Base-by-base conservation (phyloP, 2,329 filamentous ascomycete species). In the Arthrobotrys entomopaga region DNA sequence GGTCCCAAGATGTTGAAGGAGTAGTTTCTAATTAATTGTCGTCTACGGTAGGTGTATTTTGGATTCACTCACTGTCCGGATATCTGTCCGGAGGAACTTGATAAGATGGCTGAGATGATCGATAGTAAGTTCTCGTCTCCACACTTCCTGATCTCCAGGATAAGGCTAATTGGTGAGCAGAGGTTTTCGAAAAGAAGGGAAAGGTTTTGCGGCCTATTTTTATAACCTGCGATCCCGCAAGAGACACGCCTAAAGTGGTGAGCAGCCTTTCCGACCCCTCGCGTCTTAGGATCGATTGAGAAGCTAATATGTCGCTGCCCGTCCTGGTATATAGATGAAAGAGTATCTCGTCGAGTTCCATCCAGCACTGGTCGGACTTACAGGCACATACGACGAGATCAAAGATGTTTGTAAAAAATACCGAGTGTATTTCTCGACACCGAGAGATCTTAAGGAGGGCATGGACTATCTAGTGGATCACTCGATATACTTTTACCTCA, bases 401-500 rank as follows among this genome's bases (percentile, higher is more conserved):
- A 97, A 97, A 85, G 86, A 90, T 77, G 89, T 96, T 66, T 99
- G 95, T 86, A 98, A 97, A 85, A 90, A 90, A 77, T 99, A 98
- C 82, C 87, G 95, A 19, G 95, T 99, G 64, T 99, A 99, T 84
- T 99, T 99, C 80, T 95, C 91, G 80, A 99, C 95, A 54, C 95
- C 95, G 38, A 85, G 88, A 78, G 87, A 93, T 76, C 91, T 98
- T 66, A 90, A 93, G 85, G 90, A 93, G 0, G 95, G 94, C 0
- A 91, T 97, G 84, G 95, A 99, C 82, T 99, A 99, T 81, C 83
- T 99, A 79, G 95, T 99, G 11, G 95, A 99, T 82, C 95, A 99
- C 84, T 97, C 93, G 82, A 99, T 99, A 78, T 99, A 99, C 85
- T 99, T 99, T 80, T 99, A 99, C 82, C 84, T 99, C 78, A 99